Percentiles rank a stretch among this genome's conserved stretches.
These are phyloP conservation scores for Fonsecaea erecta DNA, from an alignment of 2,329 filamentous ascomycete species.

Conservation along the genomic window DNA sequence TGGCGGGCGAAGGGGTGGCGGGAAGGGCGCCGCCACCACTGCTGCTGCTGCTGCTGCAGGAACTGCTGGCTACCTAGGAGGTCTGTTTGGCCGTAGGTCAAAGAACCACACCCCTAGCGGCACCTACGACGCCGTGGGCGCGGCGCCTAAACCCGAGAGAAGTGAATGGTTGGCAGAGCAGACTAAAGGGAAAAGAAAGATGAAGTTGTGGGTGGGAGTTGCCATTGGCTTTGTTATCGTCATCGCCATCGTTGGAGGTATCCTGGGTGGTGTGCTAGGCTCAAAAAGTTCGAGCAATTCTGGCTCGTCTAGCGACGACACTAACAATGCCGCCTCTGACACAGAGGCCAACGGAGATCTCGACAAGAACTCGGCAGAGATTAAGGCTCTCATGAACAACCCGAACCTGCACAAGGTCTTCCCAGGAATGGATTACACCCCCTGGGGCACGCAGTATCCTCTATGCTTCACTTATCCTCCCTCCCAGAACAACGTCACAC, in stretches of 20 bases:
- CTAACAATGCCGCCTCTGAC: conserved; percentile 63
- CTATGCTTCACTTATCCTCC: conserved; percentile 76
- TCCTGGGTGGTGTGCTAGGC: conserved; percentile 73
- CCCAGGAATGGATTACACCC: conserved; percentile 93
- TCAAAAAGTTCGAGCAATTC: conserved; percentile 51
- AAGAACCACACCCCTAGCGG: conserved; percentile 47
- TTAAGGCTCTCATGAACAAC: conserved; percentile 82
- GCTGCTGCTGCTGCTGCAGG: conserved; percentile 50
- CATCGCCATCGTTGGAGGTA: conserved; percentile 73
- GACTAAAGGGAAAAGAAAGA: conserved; percentile 65
- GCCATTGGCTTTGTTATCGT: conserved; percentile 68
- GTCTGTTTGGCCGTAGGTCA: conserved; percentile 47
- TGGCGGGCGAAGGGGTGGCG: conserved; percentile 53
- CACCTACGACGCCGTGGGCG: conserved; percentile 63
- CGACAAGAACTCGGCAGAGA: conserved; percentile 73
- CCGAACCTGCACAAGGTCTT: conserved; percentile 86
- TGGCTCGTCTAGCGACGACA: conserved; percentile 35
- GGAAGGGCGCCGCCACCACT: conserved; percentile 51
- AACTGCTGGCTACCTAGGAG: conserved; percentile 50
- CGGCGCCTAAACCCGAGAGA: conserved; percentile 59
- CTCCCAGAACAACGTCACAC: conserved; percentile 91
- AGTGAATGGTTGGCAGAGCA: conserved; percentile 67
- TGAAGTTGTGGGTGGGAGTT: conserved; percentile 70
- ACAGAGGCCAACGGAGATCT: conserved; percentile 69
- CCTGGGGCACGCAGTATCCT: conserved; percentile 87